A percentile compares a stretch with the other conserved stretches of the same genome.
phyloP scores from a whole-genome alignment of 495 filamentous ascomycete genomes.

The Parachaetomium inaequale region DNA sequence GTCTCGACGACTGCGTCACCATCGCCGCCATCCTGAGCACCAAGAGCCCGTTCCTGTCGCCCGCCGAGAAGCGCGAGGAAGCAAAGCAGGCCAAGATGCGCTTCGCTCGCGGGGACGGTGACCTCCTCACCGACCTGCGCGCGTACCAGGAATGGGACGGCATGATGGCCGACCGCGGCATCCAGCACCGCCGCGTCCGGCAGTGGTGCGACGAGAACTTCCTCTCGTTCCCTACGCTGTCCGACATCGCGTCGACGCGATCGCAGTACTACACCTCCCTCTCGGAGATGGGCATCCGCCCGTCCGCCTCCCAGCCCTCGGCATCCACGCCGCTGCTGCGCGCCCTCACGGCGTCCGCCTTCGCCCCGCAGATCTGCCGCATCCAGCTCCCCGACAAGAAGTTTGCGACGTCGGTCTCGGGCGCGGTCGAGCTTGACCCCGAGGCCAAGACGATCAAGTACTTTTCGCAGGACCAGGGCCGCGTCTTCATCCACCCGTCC shows the following conservation, averaged over 20 bases:
- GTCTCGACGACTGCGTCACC: conserved; percentile 81
- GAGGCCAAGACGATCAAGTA: conserved; percentile 90
- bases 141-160: conserved; percentile 80
- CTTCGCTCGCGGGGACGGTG: conserved; percentile 76
- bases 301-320: conserved; percentile 26
- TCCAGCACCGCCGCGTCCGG: conserved; percentile 60
- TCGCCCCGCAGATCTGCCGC: conserved; percentile 84
- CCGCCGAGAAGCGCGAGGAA: conserved; percentile 74
- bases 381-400: conserved; percentile 94
- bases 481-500: conserved; percentile 88
- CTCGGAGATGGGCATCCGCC: conserved; percentile 77
- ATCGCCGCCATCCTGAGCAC: conserved; percentile 86
- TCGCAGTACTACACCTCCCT: conserved; percentile 82
- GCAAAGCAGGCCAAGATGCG: conserved; percentile 68
- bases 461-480: conserved; percentile 77
- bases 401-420: conserved; percentile 77
- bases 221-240: conserved; percentile 75
- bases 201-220: conserved; percentile 85
- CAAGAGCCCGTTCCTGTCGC: conserved; percentile 78
- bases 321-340: conserved; percentile 61
- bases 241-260: conserved; percentile 81
- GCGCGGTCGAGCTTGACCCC: conserved; percentile 86
- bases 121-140: conserved; percentile 78
- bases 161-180: conserved; percentile 49
- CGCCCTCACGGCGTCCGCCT: conserved; percentile 83